Evolutionary conservation across 495 filamentous ascomycete genomes (phyloP).

Genomic region (Neurospora terricola): DNA sequence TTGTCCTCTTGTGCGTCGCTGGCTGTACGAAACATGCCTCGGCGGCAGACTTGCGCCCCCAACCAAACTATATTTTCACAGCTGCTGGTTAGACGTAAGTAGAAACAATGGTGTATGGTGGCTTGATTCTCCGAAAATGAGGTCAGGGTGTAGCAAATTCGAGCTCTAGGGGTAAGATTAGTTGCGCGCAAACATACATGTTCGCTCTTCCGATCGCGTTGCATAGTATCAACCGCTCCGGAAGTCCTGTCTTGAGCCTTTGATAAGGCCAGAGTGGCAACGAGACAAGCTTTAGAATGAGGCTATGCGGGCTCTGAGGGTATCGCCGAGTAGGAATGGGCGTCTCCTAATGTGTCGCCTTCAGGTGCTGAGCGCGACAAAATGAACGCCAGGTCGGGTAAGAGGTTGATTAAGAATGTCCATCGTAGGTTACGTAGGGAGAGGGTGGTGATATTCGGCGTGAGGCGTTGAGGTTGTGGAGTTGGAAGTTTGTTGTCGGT

Average conservation of each 20-base stretch:
- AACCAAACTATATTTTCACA: slow-evolving; percentile 6
- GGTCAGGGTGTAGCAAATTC: not conserved
- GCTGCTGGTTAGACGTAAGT: not conserved
- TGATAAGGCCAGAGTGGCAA: not conserved
- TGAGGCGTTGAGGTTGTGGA: not conserved
- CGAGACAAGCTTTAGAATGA: not conserved
- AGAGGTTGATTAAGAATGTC: not conserved
- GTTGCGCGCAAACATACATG: not conserved
- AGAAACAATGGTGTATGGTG: not conserved
- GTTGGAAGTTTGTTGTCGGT: not conserved
- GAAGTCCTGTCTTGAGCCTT: not conserved
- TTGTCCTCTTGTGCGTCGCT: slow-evolving; percentile 12
- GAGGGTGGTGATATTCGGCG: not conserved
- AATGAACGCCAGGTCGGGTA: not conserved
- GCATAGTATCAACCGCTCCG: not conserved
- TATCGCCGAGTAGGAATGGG: not conserved
- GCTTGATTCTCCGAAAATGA: not conserved
- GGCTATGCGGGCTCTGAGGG: not conserved
- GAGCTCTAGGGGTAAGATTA: not conserved
- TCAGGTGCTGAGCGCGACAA: not conserved
- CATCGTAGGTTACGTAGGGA: not conserved
- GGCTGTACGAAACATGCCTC: slow-evolving; percentile 14
- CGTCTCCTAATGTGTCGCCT: not conserved
- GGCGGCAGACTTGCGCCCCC: slow-evolving; percentile 10
- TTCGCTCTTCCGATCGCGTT: slow-evolving; percentile 10